Percentiles rank a stretch among this genome's conserved stretches.
These are phyloP conservation scores for Acacia pycnantha DNA, from an alignment of 331 rosid genomes.

Conservation along the genomic window DNA sequence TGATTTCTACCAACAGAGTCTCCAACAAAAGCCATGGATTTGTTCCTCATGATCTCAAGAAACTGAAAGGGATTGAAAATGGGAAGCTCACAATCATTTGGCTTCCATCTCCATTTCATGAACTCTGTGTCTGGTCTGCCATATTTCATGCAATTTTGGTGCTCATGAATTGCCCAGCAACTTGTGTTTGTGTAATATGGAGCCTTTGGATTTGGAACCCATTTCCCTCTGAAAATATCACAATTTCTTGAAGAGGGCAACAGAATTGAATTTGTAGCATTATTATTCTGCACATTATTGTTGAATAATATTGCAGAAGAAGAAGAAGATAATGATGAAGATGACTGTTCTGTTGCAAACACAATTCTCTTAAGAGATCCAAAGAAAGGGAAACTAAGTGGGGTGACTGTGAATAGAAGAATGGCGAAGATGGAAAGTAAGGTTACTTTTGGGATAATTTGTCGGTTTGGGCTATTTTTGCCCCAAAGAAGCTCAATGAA, in stretches of 20 bases:
- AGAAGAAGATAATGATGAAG: background rate
- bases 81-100: slow-evolving; percentile 75
- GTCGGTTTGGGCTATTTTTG: slow-evolving; percentile 22
- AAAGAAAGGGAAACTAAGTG: slow-evolving; percentile 24
- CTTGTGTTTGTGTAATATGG: slow-evolving; percentile 48
- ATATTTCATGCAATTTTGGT: slow-evolving; percentile 88
- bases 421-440: slow-evolving; percentile 12
- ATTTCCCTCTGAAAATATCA: slow-evolving; percentile 49
- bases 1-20: slow-evolving; percentile 95
- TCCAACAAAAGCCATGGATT: slow-evolving; percentile 92
- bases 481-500: slow-evolving; percentile 22
- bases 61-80: slow-evolving; percentile 84
- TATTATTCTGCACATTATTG: background rate
- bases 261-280: background rate
- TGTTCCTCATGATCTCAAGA: slow-evolving; percentile 61
- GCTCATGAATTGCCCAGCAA: slow-evolving; percentile 68
- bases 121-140: slow-evolving; percentile 85
- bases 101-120: slow-evolving; percentile 95
- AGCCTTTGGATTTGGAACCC: slow-evolving; percentile 46
- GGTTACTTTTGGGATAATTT: slow-evolving; percentile 32
- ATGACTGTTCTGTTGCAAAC: background rate
- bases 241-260: slow-evolving; percentile 8
- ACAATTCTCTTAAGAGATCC: slow-evolving; percentile 22
- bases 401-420: slow-evolving; percentile 21
- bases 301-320: background rate